A percentile compares a stretch with the other conserved stretches of the same genome.
Conservation (phyloP, 345 rosid species). For the Eucalyptus urophylla region DNA sequence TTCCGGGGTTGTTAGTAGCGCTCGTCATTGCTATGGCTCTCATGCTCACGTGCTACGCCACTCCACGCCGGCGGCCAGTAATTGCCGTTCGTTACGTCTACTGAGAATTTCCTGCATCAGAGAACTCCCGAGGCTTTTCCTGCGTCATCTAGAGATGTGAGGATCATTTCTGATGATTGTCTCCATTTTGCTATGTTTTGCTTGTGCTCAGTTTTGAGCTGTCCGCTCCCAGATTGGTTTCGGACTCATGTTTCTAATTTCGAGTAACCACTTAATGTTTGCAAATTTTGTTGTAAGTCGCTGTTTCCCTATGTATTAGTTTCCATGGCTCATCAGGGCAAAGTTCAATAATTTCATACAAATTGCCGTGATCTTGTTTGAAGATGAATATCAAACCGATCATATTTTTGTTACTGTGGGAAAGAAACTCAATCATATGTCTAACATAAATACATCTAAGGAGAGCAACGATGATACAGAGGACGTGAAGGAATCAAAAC, state of each 20-base stretch:
- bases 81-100: rapidly evolving
- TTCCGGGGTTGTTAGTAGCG: background rate
- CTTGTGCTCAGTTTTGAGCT: background rate
- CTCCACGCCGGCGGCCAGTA: background rate
- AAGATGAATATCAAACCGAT: background rate
- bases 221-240: background rate
- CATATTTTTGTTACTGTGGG: background rate
- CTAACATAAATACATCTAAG: background rate
- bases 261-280: background rate
- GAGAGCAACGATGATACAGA: background rate
- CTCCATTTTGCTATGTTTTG: background rate
- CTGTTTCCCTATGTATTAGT: background rate
- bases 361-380: background rate
- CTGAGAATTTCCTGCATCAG: background rate
- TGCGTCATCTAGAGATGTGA: background rate
- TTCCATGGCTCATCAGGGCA: background rate
- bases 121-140: background rate
- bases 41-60: background rate
- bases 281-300: background rate
- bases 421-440: background rate
- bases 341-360: background rate
- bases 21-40: background rate
- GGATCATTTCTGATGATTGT: background rate
- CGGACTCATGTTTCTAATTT: background rate
- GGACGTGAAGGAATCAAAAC: background rate